Evolutionary conservation across 495 filamentous ascomycete species (phyloP).

Genomic region (Aspergillus hancockii): DNA sequence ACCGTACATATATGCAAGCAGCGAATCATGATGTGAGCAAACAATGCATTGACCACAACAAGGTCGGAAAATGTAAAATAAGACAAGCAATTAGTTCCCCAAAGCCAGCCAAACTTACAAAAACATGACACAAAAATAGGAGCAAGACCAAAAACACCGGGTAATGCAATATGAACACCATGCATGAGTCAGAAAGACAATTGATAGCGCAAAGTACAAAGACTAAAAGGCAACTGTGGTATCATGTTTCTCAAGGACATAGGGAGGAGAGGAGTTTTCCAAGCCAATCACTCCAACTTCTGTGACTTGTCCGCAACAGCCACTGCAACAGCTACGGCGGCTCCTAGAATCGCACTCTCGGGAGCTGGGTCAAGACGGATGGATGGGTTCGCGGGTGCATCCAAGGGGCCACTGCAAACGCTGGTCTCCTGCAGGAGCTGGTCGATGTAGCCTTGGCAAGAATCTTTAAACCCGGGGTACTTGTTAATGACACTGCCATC

Average conservation of each 20-base stretch:
- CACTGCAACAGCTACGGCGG: slow-evolving; percentile 57
- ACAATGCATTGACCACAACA: slow-evolving; percentile 6
- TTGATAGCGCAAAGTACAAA: background rate
- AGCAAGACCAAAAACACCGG: background rate
- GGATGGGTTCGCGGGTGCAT: slow-evolving; percentile 21
- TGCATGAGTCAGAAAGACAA: background rate
- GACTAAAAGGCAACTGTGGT: background rate
- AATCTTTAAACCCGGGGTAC: slow-evolving; percentile 55
- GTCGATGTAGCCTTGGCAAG: slow-evolving; percentile 52
- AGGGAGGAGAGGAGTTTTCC: background rate
- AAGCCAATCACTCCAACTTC: background rate
- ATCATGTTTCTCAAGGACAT: background rate
- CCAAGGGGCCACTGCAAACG: slow-evolving; percentile 9
- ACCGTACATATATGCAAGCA: slow-evolving; percentile 23
- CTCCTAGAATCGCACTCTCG: slow-evolving; percentile 58
- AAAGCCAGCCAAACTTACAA: slow-evolving; percentile 2
- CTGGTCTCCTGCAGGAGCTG: slow-evolving; percentile 39
- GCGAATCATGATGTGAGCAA: background rate
- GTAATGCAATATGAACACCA: background rate
- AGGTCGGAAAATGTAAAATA: background rate
- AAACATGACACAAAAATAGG: background rate
- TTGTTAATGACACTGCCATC: slow-evolving; percentile 63
- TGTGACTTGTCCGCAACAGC: slow-evolving; percentile 32
- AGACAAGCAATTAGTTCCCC: background rate
- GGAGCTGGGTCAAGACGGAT: slow-evolving; percentile 50